Evolutionary conservation across 805 yeast species (phyloP), one percentile per base, ranked within the genome.

Genomic region (Candida taoyuanica): DNA sequence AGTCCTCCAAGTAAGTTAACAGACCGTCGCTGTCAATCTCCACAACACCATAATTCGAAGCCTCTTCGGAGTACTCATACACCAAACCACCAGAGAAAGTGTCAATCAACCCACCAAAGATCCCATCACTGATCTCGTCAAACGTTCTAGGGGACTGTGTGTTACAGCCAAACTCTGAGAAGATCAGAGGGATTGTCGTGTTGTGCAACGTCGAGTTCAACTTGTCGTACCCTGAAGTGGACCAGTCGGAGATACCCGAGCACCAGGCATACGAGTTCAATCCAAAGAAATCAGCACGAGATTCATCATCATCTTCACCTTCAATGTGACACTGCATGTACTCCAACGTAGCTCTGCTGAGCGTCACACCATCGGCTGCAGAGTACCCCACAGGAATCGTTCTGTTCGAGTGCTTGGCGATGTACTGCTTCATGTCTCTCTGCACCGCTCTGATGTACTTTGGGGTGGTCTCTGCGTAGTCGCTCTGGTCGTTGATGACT

Each of bases 241-340:
- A 46, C 81, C 83, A 86, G 50, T 74, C 67, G 21, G 82, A 75
- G 13, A 52, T 44, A 32, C 86, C 86, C 0, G 95, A 85, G 67
- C 98, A 93, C 98, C 98, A 91, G 45, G 87, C 83, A 63, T 93
- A 93, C 36, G 95, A 86, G 68, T 93, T 91, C 58, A 91, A 76
- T 12, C 97, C 98, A 60, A 84, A 88, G 69, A 91, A 88, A 60
- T 91, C 97, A n/a, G 82, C 70, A 50, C 76, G 74, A 13, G 89
- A 84, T 47, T 65, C 65, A 14, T 75, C 82, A 34, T 67, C 75
- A 5, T 64, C 49, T 28, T 60, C 59, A 26, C 73, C 79, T 46
- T 75, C 75, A 36, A 71, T 65, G 34, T 85, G 86, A 68, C 98
- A 89, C 62, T 84, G 83, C 57, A 91, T 71, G 63, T 83, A 91